These are phyloP conservation scores for Coemansia sp. DNA, from an alignment of 192 early-diverging fungal genomes.

Conservation along the genomic window DNA sequence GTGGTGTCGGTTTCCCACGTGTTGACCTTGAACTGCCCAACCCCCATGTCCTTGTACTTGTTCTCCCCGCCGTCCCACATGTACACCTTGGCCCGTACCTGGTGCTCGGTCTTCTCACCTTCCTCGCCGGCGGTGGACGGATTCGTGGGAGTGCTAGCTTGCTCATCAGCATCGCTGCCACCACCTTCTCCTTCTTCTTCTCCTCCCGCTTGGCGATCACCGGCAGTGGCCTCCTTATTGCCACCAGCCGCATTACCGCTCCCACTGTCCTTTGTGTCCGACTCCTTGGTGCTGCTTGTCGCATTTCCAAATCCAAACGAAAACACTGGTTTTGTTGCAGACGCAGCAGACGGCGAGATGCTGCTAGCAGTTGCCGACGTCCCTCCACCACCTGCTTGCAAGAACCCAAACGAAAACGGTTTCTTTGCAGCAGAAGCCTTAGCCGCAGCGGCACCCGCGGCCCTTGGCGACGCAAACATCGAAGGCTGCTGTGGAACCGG, in stretches of 20 bases:
- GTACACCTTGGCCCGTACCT: slow-evolving; percentile 45
- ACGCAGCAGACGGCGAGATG: background rate
- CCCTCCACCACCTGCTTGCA: slow-evolving; percentile 1
- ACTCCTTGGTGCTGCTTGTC: background rate
- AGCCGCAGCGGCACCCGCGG: background rate
- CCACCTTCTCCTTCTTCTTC: background rate
- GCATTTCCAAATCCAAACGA: slow-evolving; percentile 42
- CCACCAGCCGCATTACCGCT: background rate
- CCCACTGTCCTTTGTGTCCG: background rate
- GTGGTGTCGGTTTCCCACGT: slow-evolving; percentile 14
- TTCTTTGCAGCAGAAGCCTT: slow-evolving; percentile 11
- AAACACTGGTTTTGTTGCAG: slow-evolving; percentile 31
- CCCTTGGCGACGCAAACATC: background rate
- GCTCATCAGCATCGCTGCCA: slow-evolving; percentile 14
- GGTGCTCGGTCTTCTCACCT: slow-evolving; percentile 47
- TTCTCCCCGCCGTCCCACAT: slow-evolving; percentile 33
- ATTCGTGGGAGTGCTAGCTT: slow-evolving; percentile 15
- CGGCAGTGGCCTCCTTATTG: background rate
- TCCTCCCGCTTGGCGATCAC: background rate
- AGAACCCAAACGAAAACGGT: slow-evolving; percentile 47
- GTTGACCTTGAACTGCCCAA: slow-evolving; percentile 48
- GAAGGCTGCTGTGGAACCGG: slow-evolving; percentile 9
- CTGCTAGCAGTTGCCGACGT: background rate
- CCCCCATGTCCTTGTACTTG: slow-evolving; percentile 48
- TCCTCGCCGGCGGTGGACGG: slow-evolving; percentile 52